Conservation (phyloP, 345 rosid species). For the Euphorbia pulcherrima region DNA sequence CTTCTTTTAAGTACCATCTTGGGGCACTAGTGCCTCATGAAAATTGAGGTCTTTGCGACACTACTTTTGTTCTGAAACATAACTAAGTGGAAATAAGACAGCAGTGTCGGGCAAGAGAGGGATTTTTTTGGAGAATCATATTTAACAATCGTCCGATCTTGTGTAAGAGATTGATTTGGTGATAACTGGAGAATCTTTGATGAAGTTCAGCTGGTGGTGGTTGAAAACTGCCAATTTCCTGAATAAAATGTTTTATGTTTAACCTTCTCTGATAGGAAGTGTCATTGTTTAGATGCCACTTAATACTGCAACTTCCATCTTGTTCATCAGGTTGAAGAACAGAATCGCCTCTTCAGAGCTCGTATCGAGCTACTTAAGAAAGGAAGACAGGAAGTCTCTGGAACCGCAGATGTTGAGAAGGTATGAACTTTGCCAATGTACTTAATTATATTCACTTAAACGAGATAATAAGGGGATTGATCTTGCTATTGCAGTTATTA, state of each 20-base stretch:
- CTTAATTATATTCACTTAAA: neutral
- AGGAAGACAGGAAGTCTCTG: constrained; percentile 33
- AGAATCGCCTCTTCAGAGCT: constrained; percentile 35
- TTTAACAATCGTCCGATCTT: neutral
- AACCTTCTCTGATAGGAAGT: neutral
- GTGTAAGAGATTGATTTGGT: neutral
- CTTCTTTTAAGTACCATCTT: neutral
- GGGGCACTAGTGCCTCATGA: neutral
- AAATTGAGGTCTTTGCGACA: neutral
- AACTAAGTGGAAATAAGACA: neutral
- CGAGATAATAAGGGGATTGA: neutral
- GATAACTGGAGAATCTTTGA: neutral
- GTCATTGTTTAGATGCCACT: neutral
- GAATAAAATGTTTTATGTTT: neutral
- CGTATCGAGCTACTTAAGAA: constrained; percentile 45
- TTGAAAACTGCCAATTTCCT: neutral
- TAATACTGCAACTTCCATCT: neutral
- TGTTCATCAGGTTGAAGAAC: constrained; percentile 54
- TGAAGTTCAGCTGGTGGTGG: neutral
- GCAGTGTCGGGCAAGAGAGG: neutral
- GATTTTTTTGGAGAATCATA: neutral
- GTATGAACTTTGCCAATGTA: constrained; percentile 18
- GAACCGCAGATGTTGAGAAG: constrained; percentile 38
- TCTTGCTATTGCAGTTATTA: neutral
- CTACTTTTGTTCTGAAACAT: neutral